These are phyloP conservation scores for Thelonectria discophora DNA, from an alignment of 2,329 filamentous ascomycete species.

Conservation along the genomic window DNA sequence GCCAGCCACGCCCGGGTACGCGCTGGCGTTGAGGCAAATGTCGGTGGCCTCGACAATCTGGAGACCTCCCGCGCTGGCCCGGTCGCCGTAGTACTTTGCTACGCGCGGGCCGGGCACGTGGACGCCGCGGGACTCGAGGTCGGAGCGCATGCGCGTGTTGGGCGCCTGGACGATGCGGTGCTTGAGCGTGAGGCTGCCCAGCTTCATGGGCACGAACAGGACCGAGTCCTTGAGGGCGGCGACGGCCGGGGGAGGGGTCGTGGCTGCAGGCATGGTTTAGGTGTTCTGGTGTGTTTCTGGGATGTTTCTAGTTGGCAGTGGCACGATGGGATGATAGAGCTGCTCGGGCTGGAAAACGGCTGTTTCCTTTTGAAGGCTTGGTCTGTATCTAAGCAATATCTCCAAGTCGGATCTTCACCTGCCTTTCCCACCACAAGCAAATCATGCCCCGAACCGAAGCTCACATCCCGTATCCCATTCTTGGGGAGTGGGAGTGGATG, in stretches of 20 bases:
- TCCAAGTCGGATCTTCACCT: conserved; percentile 5
- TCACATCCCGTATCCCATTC: conserved; percentile 15
- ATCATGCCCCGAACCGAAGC: neutral
- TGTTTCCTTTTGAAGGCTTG: conserved; percentile 18
- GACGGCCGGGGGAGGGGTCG: conserved; percentile 30
- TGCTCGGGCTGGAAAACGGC: neutral
- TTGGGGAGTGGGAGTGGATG: conserved; percentile 20
- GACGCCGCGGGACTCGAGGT: conserved; percentile 45
- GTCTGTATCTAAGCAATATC: conserved; percentile 1
- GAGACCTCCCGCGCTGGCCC: conserved; percentile 46
- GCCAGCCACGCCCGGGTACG: conserved; percentile 43
- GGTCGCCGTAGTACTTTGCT: conserved; percentile 44
- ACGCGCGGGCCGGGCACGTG: conserved; percentile 44
- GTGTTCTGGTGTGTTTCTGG: neutral
- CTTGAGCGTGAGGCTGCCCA: conserved; percentile 46
- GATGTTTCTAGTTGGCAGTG: neutral
- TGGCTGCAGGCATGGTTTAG: conserved; percentile 30
- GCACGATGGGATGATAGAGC: conserved; percentile 1
- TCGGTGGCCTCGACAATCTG: conserved; percentile 46
- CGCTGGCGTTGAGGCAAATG: conserved; percentile 42
- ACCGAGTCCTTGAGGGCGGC: conserved; percentile 40
- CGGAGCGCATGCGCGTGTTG: conserved; percentile 38
- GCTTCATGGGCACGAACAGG: conserved; percentile 47
- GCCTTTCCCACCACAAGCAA: neutral
- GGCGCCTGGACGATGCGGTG: conserved; percentile 50